Conservation (phyloP, 2,329 filamentous ascomycete species). For the Penicillium thymicola region DNA sequence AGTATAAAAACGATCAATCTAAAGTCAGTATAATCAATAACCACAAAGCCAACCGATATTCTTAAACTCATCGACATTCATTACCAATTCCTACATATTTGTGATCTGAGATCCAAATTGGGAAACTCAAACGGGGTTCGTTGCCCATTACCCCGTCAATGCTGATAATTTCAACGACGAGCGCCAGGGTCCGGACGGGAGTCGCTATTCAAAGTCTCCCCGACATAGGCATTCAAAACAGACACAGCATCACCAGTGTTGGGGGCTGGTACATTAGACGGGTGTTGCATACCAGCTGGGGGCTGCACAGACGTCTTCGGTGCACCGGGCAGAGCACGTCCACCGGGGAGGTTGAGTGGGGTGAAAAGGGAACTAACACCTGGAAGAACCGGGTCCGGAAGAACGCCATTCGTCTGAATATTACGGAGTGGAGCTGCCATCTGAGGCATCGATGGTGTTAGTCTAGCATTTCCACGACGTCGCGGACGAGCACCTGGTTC, state of each 20-base stretch:
- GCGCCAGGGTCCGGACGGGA: not conserved
- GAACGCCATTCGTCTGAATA: not conserved
- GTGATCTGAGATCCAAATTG: not conserved
- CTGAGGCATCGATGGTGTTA: not conserved
- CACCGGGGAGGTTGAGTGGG: not conserved
- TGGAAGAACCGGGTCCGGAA: not conserved
- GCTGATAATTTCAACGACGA: not conserved
- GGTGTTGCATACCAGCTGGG: not conserved
- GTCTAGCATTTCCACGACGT: not conserved
- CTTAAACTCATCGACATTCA: not conserved
- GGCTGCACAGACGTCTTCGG: not conserved
- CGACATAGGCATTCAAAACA: not conserved
- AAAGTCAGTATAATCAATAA: not conserved
- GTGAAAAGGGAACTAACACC: not conserved
- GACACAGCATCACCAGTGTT: not conserved
- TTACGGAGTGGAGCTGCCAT: not conserved
- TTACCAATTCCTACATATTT: too few species aligned
- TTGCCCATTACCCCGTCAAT: not conserved
- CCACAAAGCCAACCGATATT: not conserved
- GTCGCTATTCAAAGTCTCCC: not conserved
- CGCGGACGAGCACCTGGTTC: not conserved
- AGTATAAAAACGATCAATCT: not conserved
- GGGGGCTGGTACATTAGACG: not conserved
- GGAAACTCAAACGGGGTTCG: not conserved
- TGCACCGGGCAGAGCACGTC: not conserved